Percentiles rank a stretch among this genome's conserved stretches.
Conservation (phyloP, 148 eudicot species). For the Persicaria maculosa region DNA sequence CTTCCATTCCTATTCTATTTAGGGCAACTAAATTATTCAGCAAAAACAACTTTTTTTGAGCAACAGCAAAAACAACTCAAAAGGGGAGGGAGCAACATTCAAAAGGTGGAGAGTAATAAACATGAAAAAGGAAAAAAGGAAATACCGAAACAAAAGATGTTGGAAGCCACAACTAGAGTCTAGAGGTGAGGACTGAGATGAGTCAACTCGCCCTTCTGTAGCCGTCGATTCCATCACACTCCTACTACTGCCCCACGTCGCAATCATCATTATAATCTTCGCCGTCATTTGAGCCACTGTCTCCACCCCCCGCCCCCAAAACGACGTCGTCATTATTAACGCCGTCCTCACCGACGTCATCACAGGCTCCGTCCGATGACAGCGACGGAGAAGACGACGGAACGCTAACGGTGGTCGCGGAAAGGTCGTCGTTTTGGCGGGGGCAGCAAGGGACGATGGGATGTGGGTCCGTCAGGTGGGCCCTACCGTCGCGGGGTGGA, state of each 20-base stretch:
- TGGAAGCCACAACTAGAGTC: not conserved
- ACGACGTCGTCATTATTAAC: not conserved
- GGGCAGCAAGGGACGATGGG: conserved; percentile 34
- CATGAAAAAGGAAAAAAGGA: too few relatives aligned
- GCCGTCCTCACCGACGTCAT: not conserved
- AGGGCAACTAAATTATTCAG: not conserved
- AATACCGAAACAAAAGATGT: not conserved
- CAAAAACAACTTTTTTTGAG: not conserved
- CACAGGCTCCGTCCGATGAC: not conserved
- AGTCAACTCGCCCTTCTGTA: not conserved
- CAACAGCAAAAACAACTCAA: not conserved
- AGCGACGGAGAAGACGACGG: not conserved
- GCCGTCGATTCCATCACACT: not conserved
- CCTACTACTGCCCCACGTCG: not conserved
- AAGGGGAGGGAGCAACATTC: not conserved
- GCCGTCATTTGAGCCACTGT: not conserved
- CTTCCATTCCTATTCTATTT: not conserved
- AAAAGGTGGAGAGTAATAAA: not conserved
- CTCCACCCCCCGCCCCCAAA: not conserved
- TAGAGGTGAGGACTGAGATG: not conserved
- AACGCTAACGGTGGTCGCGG: conserved; percentile 1
- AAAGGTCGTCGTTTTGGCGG: not conserved
- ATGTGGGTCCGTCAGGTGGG: conserved; percentile 37
- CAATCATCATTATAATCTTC: not conserved
- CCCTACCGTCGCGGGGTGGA: conserved; percentile 80